These are phyloP conservation scores for Sarocladium oryzae DNA, from an alignment of 2,329 filamentous ascomycete genomes.

Conservation along the genomic window DNA sequence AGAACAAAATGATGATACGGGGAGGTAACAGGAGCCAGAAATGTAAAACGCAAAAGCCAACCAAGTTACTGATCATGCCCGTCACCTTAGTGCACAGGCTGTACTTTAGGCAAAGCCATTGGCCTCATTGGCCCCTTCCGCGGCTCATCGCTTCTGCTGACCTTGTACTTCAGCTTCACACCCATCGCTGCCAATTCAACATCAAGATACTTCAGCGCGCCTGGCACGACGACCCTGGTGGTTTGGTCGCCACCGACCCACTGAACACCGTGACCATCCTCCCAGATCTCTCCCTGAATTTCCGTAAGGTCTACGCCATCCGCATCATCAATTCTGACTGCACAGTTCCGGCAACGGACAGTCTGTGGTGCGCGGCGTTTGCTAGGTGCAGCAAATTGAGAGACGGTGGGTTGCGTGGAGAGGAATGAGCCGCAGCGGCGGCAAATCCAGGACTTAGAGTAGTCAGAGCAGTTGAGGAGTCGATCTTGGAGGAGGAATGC, in stretches of 20 bases:
- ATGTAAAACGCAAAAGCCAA: not conserved
- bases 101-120: slow-evolving; percentile 20
- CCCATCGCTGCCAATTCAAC: slow-evolving; percentile 96
- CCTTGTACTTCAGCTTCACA: slow-evolving; percentile 79
- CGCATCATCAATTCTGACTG: slow-evolving; percentile 51
- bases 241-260: slow-evolving; percentile 89
- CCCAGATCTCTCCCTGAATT: slow-evolving; percentile 74
- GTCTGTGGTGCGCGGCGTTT: slow-evolving; percentile 62
- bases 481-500: slow-evolving; percentile 93
- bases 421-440: slow-evolving; percentile 85
- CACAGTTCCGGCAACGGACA: slow-evolving; percentile 76
- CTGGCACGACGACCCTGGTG: slow-evolving; percentile 85
- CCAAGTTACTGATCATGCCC: not conserved
- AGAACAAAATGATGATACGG: not conserved
- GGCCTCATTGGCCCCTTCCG: slow-evolving; percentile 44
- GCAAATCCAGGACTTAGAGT: slow-evolving; percentile 84
- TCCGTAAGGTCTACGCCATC: slow-evolving; percentile 49
- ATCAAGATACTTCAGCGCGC: slow-evolving; percentile 87
- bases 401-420: slow-evolving; percentile 74
- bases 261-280: slow-evolving; percentile 77
- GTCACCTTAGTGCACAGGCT: slow-evolving; percentile 1
- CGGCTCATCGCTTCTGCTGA: slow-evolving; percentile 58
- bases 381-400: slow-evolving; percentile 45
- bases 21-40: no score
- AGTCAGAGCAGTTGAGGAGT: slow-evolving; percentile 94